These are phyloP conservation scores for Orbilia quercus DNA, from an alignment of 2,329 filamentous ascomycete species.

Conservation along the genomic window DNA sequence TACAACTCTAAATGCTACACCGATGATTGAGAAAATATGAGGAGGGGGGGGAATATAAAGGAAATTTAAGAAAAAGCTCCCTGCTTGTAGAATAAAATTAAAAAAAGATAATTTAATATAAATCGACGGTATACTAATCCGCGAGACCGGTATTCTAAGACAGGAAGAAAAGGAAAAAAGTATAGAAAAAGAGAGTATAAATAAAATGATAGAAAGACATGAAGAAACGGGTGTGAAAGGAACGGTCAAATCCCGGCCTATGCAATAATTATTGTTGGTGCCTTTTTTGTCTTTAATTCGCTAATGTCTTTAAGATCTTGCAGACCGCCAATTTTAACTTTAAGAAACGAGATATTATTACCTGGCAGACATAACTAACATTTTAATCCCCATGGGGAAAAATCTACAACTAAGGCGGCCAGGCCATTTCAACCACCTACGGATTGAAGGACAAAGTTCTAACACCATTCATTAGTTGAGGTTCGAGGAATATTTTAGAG, in stretches of 20 bases:
- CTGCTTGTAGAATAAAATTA: too few relatives aligned
- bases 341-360: slow-evolving; percentile 12
- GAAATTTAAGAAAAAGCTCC: too few relatives aligned
- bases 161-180: slow-evolving; percentile 10
- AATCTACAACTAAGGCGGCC: background rate
- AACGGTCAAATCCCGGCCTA: background rate
- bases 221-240: slow-evolving; percentile 1
- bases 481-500: too few relatives aligned
- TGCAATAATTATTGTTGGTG: background rate
- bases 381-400: background rate
- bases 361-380: slow-evolving; percentile 22
- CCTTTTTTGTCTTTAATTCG: too few relatives aligned
- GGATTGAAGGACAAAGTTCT: slow-evolving; percentile 55
- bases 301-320: too few relatives aligned
- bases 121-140: too few relatives aligned
- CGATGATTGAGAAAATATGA: too few relatives aligned
- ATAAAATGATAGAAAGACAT: slow-evolving; percentile 32
- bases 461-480: background rate
- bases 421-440: slow-evolving; percentile 24
- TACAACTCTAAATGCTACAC: slow-evolving; percentile 3
- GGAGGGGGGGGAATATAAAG: too few relatives aligned
- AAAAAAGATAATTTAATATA: too few relatives aligned
- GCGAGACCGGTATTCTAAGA: too few relatives aligned
- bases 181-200: background rate
- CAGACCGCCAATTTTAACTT: too few relatives aligned